These are phyloP conservation scores for Powellomyces hirtus DNA, from an alignment of 192 early-diverging fungal genomes.

Conservation along the genomic window DNA sequence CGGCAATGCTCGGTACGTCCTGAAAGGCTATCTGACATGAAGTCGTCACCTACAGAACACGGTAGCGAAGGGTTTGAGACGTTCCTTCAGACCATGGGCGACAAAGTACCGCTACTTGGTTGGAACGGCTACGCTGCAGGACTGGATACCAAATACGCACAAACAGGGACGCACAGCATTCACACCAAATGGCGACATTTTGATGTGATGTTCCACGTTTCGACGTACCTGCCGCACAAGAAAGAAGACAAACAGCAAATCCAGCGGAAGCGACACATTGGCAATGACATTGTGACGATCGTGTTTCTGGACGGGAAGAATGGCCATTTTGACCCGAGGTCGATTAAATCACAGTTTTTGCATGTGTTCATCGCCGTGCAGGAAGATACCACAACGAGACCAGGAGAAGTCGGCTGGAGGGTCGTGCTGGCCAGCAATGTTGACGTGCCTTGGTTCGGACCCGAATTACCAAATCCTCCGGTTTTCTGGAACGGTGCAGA, in stretches of 20 bases:
- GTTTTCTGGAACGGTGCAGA: slow-evolving; percentile 29
- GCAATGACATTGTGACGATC: slow-evolving; percentile 49
- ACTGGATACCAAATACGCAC: slow-evolving; percentile 35
- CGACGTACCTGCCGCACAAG: slow-evolving; percentile 42
- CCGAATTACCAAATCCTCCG: slow-evolving; percentile 32
- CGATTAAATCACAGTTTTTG: slow-evolving; percentile 44
- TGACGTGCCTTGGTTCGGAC: slow-evolving; percentile 45
- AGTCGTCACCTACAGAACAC: slow-evolving; percentile 31
- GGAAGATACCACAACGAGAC: slow-evolving; percentile 17
- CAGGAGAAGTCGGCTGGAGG: slow-evolving; percentile 31
- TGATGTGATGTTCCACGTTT: slow-evolving; percentile 51
- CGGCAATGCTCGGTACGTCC: not conserved
- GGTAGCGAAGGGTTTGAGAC: slow-evolving; percentile 31
- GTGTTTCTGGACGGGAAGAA: slow-evolving; percentile 41
- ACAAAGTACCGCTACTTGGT: slow-evolving; percentile 24
- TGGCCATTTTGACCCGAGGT: slow-evolving; percentile 39
- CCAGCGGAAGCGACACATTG: slow-evolving; percentile 51
- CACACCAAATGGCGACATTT: slow-evolving; percentile 35
- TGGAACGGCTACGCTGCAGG: slow-evolving; percentile 45
- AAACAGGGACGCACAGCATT: slow-evolving; percentile 39
- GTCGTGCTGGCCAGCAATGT: slow-evolving; percentile 31
- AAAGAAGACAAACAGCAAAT: slow-evolving; percentile 47
- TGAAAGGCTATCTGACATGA: not conserved
- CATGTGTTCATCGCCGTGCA: slow-evolving; percentile 46
- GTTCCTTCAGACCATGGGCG: slow-evolving; percentile 39